phyloP scores from a whole-genome alignment of 768 basidiomycete genomes.

The Russula brevipes region DNA sequence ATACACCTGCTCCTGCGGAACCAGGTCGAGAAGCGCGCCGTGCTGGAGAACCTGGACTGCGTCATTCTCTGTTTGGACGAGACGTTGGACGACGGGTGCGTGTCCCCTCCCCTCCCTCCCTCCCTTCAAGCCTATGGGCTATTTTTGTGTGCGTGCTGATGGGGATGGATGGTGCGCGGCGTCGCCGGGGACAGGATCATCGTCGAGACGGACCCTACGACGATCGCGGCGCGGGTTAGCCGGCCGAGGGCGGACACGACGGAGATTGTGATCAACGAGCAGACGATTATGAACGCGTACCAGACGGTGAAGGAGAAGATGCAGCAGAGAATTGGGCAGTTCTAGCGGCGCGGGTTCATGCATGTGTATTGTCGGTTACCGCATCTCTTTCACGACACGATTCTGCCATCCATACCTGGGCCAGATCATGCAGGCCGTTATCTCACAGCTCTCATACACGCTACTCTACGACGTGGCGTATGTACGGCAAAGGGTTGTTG shows the following conservation, averaged over 20 bases:
- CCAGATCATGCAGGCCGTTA: no score
- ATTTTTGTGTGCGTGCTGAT: background rate
- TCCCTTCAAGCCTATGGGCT: no score
- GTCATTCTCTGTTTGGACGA: slow-evolving; percentile 92
- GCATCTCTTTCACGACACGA: no score
- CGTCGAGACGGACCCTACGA: slow-evolving; percentile 90
- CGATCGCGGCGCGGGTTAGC: slow-evolving; percentile 94
- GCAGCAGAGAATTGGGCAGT: slow-evolving; percentile 74
- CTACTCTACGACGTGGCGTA: no score
- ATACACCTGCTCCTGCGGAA: slow-evolving; percentile 81
- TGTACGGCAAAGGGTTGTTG: no score
- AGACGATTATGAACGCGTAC: slow-evolving; percentile 90
- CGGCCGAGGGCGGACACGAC: slow-evolving; percentile 88
- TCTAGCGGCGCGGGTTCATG: slow-evolving; percentile 37
- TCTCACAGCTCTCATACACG: no score
- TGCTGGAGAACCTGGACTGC: slow-evolving; percentile 91
- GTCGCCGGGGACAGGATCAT: slow-evolving; percentile 60
- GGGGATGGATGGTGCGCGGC: background rate
- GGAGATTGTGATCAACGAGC: slow-evolving; percentile 98
- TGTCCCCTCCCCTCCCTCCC: slow-evolving; percentile 21
- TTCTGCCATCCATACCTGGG: no score
- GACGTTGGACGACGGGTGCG: slow-evolving; percentile 96
- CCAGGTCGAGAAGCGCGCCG: slow-evolving; percentile 89
- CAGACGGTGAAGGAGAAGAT: slow-evolving; percentile 83
- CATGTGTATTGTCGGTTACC: background rate